Evolutionary conservation across 768 basidiomycete species (phyloP).

Genomic region (Naematelia encephala): DNA sequence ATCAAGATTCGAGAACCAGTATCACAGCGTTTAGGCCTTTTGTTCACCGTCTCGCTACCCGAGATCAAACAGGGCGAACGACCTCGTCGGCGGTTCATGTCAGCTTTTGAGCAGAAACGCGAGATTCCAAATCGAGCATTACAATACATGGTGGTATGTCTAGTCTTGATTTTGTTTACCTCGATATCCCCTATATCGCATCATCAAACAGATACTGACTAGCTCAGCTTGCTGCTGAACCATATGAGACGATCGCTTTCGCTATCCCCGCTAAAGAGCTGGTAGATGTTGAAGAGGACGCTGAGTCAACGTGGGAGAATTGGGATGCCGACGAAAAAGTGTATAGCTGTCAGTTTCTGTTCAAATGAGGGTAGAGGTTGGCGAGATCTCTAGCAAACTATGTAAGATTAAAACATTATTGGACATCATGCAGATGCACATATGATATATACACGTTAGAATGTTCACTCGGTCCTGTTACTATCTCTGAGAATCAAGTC

Average conservation of each 20-base stretch:
- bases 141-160: conserved; percentile 90
- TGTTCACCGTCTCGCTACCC: conserved; percentile 86
- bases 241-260: conserved; percentile 99
- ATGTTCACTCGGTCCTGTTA: too few relatives aligned
- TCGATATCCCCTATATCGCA: background rate
- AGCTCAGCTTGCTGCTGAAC: conserved; percentile 90
- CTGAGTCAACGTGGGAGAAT: conserved; percentile 92
- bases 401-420: too few relatives aligned
- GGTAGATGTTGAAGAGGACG: conserved; percentile 61
- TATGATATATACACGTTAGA: too few relatives aligned
- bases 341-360: conserved; percentile 97
- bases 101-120: conserved; percentile 92
- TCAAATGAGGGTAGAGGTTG: conserved; percentile 49
- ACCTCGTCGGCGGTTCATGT: conserved; percentile 90
- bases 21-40: conserved; percentile 89
- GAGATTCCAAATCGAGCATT: conserved; percentile 94
- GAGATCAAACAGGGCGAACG: conserved; percentile 83
- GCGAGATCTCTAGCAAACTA: too few relatives aligned
- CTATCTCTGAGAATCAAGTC: too few relatives aligned
- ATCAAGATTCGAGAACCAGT: conserved; percentile 86
- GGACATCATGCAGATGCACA: too few relatives aligned
- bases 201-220: conserved; percentile 5
- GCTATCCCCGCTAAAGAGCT: conserved; percentile 96
- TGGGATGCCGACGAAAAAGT: conserved; percentile 99
- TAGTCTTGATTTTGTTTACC: background rate